Base-by-base conservation (phyloP, 352 stramenopile species). In the Phytophthora cactorum region DNA sequence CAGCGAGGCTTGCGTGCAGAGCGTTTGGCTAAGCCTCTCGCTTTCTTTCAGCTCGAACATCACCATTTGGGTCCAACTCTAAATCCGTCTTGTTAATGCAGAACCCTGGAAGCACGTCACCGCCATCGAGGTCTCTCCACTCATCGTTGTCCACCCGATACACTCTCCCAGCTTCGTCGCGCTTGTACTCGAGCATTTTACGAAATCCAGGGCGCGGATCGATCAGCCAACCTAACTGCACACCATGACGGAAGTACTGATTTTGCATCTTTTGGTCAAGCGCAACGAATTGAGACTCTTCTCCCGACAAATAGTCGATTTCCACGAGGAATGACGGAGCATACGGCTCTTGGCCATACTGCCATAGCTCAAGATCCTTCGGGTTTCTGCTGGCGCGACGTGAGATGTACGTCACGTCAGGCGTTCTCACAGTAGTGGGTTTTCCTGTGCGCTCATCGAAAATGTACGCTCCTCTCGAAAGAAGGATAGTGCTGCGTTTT, bases 101-200 rank as follows among this genome's bases (percentile, higher is more conserved):
- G 32, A 72, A 72, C 7, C 52, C 52, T 8, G 58, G 44, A 39
- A 72, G 46, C 27, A 72, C 52, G 11, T 47, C 31, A 32, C 45
- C 58, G 27, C 58, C 65, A 6, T 72, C 46, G 12, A 68, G 52
- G 44, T 68, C 65, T 68, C 59, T 55, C 59, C 65, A 72, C 34
- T 31, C 36, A 9, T 54, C 31, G 8, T 63, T 41, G 7, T 51
- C 38, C 27, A 50, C 44, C 4, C 38, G 32, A 28, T 61, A 52
- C 38, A 65, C 27, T 32, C 29, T 22, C 22, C 39, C 59, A 3
- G 2, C 14, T 47, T 39, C 59, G 22, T 67, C 17, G n/a, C 28
- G 38, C 15, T 68, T 61, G 65, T 68, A 68, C 46, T 65, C 59
- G n/a, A 22, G 22, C 45, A 60, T 64, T 39, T 62, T 66, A 1